Evolutionary conservation across 2,329 filamentous ascomycete genomes (phyloP), one percentile per base, ranked within the genome.

Genomic region (Neonectria hederae): DNA sequence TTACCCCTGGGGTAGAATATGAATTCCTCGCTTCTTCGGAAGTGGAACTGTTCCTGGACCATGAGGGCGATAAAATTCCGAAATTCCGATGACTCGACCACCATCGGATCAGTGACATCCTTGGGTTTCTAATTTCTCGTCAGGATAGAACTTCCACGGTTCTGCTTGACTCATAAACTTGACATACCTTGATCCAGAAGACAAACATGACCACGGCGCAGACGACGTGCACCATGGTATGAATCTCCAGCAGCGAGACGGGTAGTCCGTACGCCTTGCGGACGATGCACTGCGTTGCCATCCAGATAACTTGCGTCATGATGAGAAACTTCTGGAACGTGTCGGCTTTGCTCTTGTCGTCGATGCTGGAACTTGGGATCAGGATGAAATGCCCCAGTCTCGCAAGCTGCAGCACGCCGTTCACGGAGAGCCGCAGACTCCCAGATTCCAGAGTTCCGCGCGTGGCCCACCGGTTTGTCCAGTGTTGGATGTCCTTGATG

Each of bases 281-380:
- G 13, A 72, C 75, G 8, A 80, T 67, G 49, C 72, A 75, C 60
- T 82, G 76, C 0, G 78, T 46, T 0, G 76, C 52, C 69, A 83
- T 80, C 79, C 80, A 83, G 4, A 62, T n/a, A 0, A 78, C 76
- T 59, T 83, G 81, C 3, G 78, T 56, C 22, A 77, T 69, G 1
- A 80, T 76, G 2, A 83, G 52, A 0, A 65, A 43, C 63, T 81
- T 81, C 7, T 79, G 72, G 7, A 81, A 59, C 0, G 61, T 65
- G 26, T 80, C 73, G 2, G 74, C 75, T 59, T 82, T 82, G 66
- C 77, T 81, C 26, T 77, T 76, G 43, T 81, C 78, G 48, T 68
- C 56, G 5, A 81, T 77, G 11, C 74, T 48, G 1, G 60, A 56
- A 11, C 60, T 32, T 0, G 58, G 46, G 14, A 70, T 43, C 0